Percentiles rank a stretch among this genome's conserved stretches.
Evolutionary conservation across 2,329 filamentous ascomycete genomes (phyloP).

Genomic region (Aspergillus melleus): DNA sequence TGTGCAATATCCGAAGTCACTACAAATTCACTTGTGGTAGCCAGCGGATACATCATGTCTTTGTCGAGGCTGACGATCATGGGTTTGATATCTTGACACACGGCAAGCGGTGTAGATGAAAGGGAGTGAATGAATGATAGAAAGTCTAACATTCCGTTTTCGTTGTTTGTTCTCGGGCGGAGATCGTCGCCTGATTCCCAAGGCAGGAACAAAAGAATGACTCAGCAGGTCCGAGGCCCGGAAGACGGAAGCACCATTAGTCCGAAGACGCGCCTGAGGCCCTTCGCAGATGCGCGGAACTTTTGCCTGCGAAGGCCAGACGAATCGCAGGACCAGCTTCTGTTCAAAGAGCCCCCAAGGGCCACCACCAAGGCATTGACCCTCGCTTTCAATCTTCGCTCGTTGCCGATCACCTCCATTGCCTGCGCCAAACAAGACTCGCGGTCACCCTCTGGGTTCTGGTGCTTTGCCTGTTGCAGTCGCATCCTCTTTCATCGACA

Average conservation of each 20-base stretch:
- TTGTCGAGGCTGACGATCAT: no score
- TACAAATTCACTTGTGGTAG: no score
- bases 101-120: no score
- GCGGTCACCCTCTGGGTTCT: slow-evolving; percentile 3
- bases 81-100: no score
- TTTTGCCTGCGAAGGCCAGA: slow-evolving; percentile 24
- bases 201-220: background rate
- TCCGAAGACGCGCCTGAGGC: slow-evolving; percentile 26
- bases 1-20: no score
- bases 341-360: slow-evolving; percentile 13
- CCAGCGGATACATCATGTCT: no score
- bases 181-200: no score
- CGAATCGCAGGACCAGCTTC: slow-evolving; percentile 20
- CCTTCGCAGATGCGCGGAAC: slow-evolving; percentile 9
- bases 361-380: slow-evolving; percentile 21
- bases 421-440: slow-evolving; percentile 8
- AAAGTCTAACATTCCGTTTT: no score
- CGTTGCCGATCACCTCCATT: slow-evolving; percentile 11
- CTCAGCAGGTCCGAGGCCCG: background rate
- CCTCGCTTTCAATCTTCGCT: background rate
- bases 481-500: slow-evolving; percentile 17
- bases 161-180: no score
- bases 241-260: slow-evolving; percentile 7
- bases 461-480: slow-evolving; percentile 13
- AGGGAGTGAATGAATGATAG: no score